Evolutionary conservation across 2,329 filamentous ascomycete genomes (phyloP).

Genomic region (Aurifilum marmelostoma): DNA sequence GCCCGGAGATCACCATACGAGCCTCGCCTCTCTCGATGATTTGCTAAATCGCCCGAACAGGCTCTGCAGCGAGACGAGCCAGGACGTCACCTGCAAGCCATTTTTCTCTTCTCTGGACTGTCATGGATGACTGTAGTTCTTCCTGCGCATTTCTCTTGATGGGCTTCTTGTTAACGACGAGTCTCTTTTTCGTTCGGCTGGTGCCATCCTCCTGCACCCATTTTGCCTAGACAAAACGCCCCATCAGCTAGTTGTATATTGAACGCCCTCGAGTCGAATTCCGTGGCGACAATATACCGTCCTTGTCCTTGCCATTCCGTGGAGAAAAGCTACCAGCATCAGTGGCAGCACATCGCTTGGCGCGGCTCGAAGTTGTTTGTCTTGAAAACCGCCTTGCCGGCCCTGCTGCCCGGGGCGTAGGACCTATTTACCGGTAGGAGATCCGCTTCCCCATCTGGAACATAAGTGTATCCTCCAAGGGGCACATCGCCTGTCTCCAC

Average conservation of each 20-base stretch:
- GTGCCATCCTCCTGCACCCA: constrained; percentile 41
- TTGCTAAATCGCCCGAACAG: constrained; percentile 12
- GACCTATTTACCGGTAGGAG: constrained; percentile 31
- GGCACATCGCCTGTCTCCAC: background rate
- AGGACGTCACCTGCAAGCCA: constrained; percentile 21
- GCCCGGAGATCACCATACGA: constrained; percentile 5
- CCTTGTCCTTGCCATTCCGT: constrained; percentile 46
- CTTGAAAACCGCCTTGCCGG: constrained; percentile 37
- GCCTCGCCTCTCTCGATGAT: constrained; percentile 13
- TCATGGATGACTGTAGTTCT: constrained; percentile 37
- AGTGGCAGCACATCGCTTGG: constrained; percentile 50
- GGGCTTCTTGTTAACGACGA: constrained; percentile 30
- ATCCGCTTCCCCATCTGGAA: background rate
- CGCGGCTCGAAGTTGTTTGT: constrained; percentile 48
- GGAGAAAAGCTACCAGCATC: constrained; percentile 46
- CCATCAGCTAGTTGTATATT: constrained; percentile 43
- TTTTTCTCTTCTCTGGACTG: constrained; percentile 8
- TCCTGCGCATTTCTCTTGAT: constrained; percentile 50
- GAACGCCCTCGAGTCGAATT: constrained; percentile 47
- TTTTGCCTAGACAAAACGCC: constrained; percentile 43
- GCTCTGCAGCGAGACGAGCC: constrained; percentile 12
- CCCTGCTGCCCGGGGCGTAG: constrained; percentile 44
- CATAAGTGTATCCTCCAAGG: background rate
- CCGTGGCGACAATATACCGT: constrained; percentile 48
- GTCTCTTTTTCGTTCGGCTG: constrained; percentile 29